Evolutionary conservation across 2,329 filamentous ascomycete species (phyloP), one percentile per base, ranked within the genome.

Genomic region (Paracoccidioides brasiliensis): DNA sequence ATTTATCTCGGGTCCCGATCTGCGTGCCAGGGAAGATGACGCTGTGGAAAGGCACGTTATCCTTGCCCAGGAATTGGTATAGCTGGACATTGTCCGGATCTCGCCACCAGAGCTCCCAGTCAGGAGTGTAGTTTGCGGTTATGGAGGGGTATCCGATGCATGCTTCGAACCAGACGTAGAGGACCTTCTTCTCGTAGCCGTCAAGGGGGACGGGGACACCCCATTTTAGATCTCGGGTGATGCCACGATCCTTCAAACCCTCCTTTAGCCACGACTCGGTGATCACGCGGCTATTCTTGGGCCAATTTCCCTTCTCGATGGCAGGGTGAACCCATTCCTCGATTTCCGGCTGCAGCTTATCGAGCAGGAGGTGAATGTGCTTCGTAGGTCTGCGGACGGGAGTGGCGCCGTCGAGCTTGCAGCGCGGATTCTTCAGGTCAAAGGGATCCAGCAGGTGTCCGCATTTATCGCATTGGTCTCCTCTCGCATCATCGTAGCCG

Each of bases 21-120:
- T 91, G 85, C 38, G 83, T 87, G 41, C 80, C 85, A 1, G 88
- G 88, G 75, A 91, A 94, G 65, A 90, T 87, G 64, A 91, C 85
- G 44, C 85, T 85, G 72, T 91, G 87, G 75, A 88, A 89, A 7
- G 80, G 80, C 10, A 85, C 84, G 62, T 88, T 88, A 69, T 88
- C 84, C 67, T 93, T 93, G 72, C 88, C 88, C 81, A 91, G 88
- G 75, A 93, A 90, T 72, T 93, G 88, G 69, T 90, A 91, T 12
- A 93, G 80, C 64, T 83, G 80, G 53, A 93, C 88, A 43, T 91
- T 78, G 37, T 90, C 83, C 0, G 86, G 86, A 68, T 90, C 83
- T 65, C 84, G 82, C 88, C 88, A 94, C 88, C 88, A 94, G 66
- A 86, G 79, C 73, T 90, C 83, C 88, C 88, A 94, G 59, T 90